Base-by-base conservation (phyloP, 352 stramenopile genomes). In the Phytophthora brassicae region DNA sequence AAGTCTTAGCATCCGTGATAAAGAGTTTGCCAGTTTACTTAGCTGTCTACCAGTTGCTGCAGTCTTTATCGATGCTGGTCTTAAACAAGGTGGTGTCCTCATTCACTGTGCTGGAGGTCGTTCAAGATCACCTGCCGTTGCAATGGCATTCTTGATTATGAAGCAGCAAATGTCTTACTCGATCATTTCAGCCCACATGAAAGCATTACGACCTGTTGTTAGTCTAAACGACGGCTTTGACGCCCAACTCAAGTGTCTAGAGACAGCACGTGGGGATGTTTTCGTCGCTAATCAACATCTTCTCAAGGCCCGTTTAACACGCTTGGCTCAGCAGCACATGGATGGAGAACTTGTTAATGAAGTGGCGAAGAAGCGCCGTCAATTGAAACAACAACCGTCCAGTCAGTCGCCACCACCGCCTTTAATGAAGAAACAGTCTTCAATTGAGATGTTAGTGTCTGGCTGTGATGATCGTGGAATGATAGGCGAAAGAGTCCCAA, bases 1-100 rank as follows among this genome's bases (percentile, higher is more conserved):
- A 36, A 96, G 83, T 57, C 64, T 97, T n/a, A 84, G 79, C 52
- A 80, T 97, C 23, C 80, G 90, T 22, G 90, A 97, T 69, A 96
- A 96, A 54, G 89, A 96, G 52, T 86, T 94, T 52, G 70, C 90
- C 2, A 95, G 96, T 46, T 58, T 97, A 57, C 75, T 97, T 13
- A 94, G 88, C 60, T 93, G 80, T 33, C 67, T 97, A 2, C 88
- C 88, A 0, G 54, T 89, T 23, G 77, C 84, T 2, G 76, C 78
- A 6, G 64, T 95, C 1, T 97, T 97, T 58, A 81, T 97, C 20
- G 75, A 93, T 33, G 73, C 77, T 23, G 89, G 75, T 0, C 54
- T 95, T 2, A 60, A 76, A 11, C 54, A 75, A 22, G 84, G 87
- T 24, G 79, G 74, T 4, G 85, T 97, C 5, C 73, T 97, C 24